Percentiles rank a stretch among this genome's conserved stretches.
Evolutionary conservation across 2,329 filamentous ascomycete species (phyloP).

Genomic region (Fusarium clavum): DNA sequence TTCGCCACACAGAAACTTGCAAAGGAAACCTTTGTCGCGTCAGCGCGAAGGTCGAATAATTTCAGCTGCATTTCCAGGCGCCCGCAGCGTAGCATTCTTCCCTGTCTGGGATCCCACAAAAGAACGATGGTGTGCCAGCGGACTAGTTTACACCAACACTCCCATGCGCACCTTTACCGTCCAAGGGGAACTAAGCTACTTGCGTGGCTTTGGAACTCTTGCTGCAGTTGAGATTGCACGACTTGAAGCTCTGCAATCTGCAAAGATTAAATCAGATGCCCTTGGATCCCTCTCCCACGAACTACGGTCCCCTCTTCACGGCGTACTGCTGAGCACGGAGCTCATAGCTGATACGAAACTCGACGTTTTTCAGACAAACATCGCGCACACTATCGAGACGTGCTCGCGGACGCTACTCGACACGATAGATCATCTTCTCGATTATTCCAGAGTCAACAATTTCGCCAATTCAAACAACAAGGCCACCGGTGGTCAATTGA

Average conservation of each 20-base stretch:
- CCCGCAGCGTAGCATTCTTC: slow-evolving; percentile 2
- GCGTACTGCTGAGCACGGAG: neutral
- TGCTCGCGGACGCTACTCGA: slow-evolving; percentile 2
- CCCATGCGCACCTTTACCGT: neutral
- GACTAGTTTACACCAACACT: neutral
- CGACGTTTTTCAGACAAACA: neutral
- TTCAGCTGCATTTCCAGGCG: neutral
- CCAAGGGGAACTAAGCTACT: neutral
- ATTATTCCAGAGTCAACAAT: slow-evolving; percentile 1
- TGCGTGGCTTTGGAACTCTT: neutral
- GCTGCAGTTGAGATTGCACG: neutral
- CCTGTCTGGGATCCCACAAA: neutral
- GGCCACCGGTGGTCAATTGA: too few species aligned
- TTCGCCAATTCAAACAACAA: neutral
- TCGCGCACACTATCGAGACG: neutral
- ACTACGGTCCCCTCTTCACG: slow-evolving; percentile 8
- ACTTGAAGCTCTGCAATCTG: neutral
- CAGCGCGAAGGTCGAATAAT: neutral
- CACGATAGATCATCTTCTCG: neutral
- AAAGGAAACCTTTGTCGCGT: neutral
- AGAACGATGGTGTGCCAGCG: neutral
- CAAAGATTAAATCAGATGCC: slow-evolving; percentile 4
- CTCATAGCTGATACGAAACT: neutral
- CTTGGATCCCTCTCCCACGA: slow-evolving; percentile 7
- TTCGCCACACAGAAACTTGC: neutral